Base-by-base conservation (phyloP, 1,284 basidiomycete species). In the Cryptococcus hybrid region DNA sequence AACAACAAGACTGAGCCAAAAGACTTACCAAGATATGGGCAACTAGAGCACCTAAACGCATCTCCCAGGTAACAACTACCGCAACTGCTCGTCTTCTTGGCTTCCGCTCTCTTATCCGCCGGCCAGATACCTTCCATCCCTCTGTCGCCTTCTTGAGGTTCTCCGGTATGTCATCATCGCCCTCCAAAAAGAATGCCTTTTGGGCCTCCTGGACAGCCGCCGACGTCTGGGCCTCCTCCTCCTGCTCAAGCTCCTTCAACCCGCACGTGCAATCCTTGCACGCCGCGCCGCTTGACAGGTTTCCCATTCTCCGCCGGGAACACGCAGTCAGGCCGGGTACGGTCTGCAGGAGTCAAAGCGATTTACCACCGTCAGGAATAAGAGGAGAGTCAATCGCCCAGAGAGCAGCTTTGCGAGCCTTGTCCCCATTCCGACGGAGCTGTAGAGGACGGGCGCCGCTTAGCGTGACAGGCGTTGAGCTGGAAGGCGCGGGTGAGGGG, bases 51-150 rank as follows among this genome's bases (percentile, higher is more conserved):
- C 66, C 95, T 82, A 81, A 99, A 99, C 1, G 95, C 96, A 78
- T 99, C 95, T 8, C 95, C 96, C 52, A 99, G 81, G 82, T 92
- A 98, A 81, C 95, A 99, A 78, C 84, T 96, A n/a, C 93, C 94
- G 80, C 95, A 99, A 70, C 90, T 93, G 73, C 90, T 93, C 50
- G 93, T 98, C 66, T 58, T 87, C 70, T 79, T 81, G 66, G 84
- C 82, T 52, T 82, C 81, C 6, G 90, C 85, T 69, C 86, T 86
- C 62, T 82, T 82, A 36, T 86, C 82, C 61, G 81, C 79, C 15
- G 64, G 78, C 77, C 66, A 79, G 15, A 78, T 61, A 12, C 72
- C 69, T 61, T 77, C 76, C n/a, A 70, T 65, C 11, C 75, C 3
- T 52, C 55, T 0, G 73, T 75, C 1, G 76, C 76, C 1, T 18